A percentile compares a stretch with the other conserved stretches of the same genome.
phyloP scores from a whole-genome alignment of 2,329 filamentous ascomycete species.

The Ophiosphaerella narmari region DNA sequence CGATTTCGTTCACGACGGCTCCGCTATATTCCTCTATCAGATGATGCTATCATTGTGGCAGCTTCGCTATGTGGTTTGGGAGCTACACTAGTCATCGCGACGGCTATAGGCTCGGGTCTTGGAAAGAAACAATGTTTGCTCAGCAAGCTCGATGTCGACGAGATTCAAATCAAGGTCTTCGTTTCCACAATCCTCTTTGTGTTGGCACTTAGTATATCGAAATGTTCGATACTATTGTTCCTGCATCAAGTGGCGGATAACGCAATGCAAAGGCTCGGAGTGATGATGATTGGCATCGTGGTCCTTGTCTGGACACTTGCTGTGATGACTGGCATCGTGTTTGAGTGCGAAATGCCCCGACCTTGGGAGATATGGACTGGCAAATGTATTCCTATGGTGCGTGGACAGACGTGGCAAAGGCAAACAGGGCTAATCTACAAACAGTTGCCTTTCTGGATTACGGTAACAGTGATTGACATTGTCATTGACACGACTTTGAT shows the following conservation, averaged over 20 bases:
- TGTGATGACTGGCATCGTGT: conserved; percentile 20
- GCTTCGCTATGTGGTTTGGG: conserved; percentile 27
- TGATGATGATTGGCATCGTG: conserved; percentile 14
- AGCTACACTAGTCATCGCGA: conserved; percentile 26
- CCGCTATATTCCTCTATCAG: conserved; percentile 13
- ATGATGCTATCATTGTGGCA: conserved; percentile 26
- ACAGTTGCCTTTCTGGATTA: conserved; percentile 25
- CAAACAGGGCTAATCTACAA: background rate
- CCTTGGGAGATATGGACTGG: conserved; percentile 30
- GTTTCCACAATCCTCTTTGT: conserved; percentile 30
- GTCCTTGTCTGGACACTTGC: conserved; percentile 25
- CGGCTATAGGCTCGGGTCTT: conserved; percentile 23
- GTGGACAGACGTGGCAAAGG: background rate
- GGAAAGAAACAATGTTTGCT: conserved; percentile 24
- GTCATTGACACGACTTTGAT: conserved; percentile 22
- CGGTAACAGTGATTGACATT: conserved; percentile 22
- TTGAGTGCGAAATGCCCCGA: conserved; percentile 30
- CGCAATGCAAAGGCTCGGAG: conserved; percentile 13
- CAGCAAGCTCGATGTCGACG: conserved; percentile 1
- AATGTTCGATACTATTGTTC: conserved; percentile 27
- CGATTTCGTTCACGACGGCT: conserved; percentile 18
- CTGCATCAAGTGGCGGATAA: conserved; percentile 21
- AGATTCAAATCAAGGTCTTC: conserved; percentile 26
- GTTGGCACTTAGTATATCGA: conserved; percentile 26
- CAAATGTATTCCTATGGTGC: conserved; percentile 30